Base-by-base conservation (phyloP, 140 eudicot species). In the Oenanthe javanica region DNA sequence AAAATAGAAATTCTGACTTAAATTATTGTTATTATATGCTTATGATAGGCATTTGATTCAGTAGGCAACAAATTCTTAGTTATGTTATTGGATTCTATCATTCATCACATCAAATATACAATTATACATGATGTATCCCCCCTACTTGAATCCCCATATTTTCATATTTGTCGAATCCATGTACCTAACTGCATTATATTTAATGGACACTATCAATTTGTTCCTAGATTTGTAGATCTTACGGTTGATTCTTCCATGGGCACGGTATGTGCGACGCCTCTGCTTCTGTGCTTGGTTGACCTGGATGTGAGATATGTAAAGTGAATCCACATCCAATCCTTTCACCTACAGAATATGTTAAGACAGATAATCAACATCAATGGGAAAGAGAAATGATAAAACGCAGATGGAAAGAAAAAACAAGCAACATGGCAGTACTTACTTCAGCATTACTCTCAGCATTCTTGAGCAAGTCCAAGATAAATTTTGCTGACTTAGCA, bases 241-340 rank as follows among this genome's bases (percentile, higher is more conserved):
- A 89, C 92, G 92, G 81, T 89, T 89, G 50, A 89, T 89, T 85
- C 92, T 89, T 78, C 92, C 92, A 71, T 89, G 92, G 50, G 92
- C 92, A 84, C 92, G 90, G 87, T 89, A 89, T 40, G 92, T 89
- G 64, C 90, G 82, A 46, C 93, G 93, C 75, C 93, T 89, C 83
- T 89, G 93, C 77, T 87, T 89, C 75, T 87, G 90, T 31, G 93
- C 93, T 82, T 89, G 90, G 87, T 89, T 89, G 36, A 89, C 93
- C 78, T 89, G 91, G 76, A 89, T 89, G 86, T 89, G 93, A 23
- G 93, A 87, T 70, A 89, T 89, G 87, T 83, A 85, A 85, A 89
- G 93, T 13, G 93, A 83, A 80, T 89, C 93, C 63, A 89, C 89
- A 78, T 89, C 93, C 86, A 89, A 87, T 47, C 93, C 93, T 80